These are phyloP conservation scores for Lodderomyces orthopsilosis DNA, from an alignment of 1,139 yeast genomes.

Conservation along the genomic window DNA sequence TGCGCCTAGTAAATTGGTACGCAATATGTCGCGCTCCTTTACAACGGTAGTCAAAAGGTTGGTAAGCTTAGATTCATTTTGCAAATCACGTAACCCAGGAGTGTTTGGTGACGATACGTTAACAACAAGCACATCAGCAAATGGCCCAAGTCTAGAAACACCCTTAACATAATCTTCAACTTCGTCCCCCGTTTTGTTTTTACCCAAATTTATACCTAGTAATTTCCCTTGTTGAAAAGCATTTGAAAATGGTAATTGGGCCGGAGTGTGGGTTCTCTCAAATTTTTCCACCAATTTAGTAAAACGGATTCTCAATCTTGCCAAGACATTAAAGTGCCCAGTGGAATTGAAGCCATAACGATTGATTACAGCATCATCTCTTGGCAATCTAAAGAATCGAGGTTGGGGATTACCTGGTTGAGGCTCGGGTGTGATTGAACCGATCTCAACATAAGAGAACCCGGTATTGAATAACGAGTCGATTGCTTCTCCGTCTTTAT, in stretches of 20 bases:
- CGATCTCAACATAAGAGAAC: constrained; percentile 87
- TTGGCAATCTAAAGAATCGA: constrained; percentile 79
- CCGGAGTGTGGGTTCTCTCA: constrained; percentile 19
- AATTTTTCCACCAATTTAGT: constrained; percentile 30
- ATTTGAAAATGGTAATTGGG: constrained; percentile 38
- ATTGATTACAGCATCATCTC: constrained; percentile 88
- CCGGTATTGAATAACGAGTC: constrained; percentile 78
- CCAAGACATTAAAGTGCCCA: constrained; percentile 77
- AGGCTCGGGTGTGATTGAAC: constrained; percentile 88
- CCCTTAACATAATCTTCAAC: constrained; percentile 83
- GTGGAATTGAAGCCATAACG: constrained; percentile 92
- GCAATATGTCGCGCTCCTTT: constrained; percentile 50
- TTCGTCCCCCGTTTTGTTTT: constrained; percentile 89
- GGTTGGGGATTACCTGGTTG: constrained; percentile 95
- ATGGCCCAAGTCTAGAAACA: constrained; percentile 73
- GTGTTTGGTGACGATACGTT: constrained; percentile 97
- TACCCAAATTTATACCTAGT: constrained; percentile 84
- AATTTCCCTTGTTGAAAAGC: constrained; percentile 65
- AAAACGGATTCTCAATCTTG: constrained; percentile 62
- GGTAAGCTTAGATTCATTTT: constrained; percentile 70
- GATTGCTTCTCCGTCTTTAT: constrained; percentile 92
- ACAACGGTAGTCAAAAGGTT: constrained; percentile 65
- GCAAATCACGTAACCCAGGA: constrained; percentile 88
- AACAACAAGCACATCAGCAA: constrained; percentile 84
- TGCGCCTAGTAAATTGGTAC: constrained; percentile 36